Percentiles rank a stretch among this genome's conserved stretches.
These are phyloP conservation scores for Dioszegia crocea DNA, from an alignment of 768 basidiomycete species.

Conservation along the genomic window DNA sequence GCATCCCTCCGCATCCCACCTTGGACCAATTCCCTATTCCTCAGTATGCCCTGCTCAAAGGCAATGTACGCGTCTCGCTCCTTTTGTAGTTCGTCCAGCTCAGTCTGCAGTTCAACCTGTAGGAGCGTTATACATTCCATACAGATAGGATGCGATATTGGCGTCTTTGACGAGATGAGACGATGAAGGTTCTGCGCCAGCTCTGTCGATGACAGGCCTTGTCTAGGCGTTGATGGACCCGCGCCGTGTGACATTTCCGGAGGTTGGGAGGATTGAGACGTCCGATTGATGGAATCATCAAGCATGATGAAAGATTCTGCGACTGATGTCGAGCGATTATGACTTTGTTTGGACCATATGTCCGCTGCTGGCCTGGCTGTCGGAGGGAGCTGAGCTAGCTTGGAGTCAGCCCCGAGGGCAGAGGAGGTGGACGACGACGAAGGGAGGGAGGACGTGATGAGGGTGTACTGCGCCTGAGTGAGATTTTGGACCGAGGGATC, in stretches of 20 bases:
- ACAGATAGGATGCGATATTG: constrained; percentile 87
- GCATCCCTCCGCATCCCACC: not conserved
- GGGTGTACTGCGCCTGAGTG: constrained; percentile 79
- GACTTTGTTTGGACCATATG: constrained; percentile 25
- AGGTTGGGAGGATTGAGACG: not conserved
- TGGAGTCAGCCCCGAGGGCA: constrained; percentile 44
- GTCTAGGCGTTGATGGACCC: not conserved
- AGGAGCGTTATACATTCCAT: constrained; percentile 86
- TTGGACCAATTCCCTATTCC: constrained; percentile 62
- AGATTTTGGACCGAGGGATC: constrained; percentile 89
- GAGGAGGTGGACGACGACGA: constrained; percentile 48
- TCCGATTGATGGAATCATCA: constrained; percentile 59
- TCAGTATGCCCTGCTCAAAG: constrained; percentile 81
- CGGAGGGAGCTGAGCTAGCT: constrained; percentile 50
- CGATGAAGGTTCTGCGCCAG: constrained; percentile 38
- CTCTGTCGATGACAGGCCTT: constrained; percentile 11
- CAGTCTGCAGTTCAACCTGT: constrained; percentile 66
- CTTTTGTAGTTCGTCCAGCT: constrained; percentile 83
- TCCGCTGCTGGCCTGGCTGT: constrained; percentile 47
- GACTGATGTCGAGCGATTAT: not conserved
- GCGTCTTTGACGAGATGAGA: constrained; percentile 45
- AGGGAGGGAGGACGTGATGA: constrained; percentile 69
- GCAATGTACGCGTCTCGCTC: constrained; percentile 90
- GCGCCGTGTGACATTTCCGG: constrained; percentile 58
- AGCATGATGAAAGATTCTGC: constrained; percentile 36